phyloP scores from a whole-genome alignment of 2,329 filamentous ascomycete species.

The Aspergillus amoenus region DNA sequence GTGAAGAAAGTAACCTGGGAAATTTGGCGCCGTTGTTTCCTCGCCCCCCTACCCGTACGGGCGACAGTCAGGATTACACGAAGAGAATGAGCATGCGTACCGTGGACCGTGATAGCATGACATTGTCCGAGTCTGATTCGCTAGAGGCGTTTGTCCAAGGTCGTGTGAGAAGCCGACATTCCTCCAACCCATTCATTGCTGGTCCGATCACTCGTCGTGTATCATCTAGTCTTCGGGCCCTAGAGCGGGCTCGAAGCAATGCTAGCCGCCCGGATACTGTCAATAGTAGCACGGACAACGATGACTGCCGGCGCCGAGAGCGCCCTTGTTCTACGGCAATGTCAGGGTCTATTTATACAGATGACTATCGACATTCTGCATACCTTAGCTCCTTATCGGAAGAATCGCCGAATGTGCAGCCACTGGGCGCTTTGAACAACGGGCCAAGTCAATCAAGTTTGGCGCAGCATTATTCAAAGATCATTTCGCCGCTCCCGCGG shows the following conservation, averaged over 20 bases:
- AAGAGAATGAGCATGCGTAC: conserved; percentile 32
- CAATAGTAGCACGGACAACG: conserved; percentile 31
- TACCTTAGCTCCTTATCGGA: conserved; percentile 31
- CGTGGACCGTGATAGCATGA: conserved; percentile 31
- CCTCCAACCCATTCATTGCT: conserved; percentile 39
- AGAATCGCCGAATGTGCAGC: conserved; percentile 22
- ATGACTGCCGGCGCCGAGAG: conserved; percentile 33
- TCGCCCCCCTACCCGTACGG: conserved; percentile 30
- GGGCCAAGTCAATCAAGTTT: conserved; percentile 35
- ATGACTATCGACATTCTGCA: conserved; percentile 33
- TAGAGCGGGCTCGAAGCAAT: conserved; percentile 36
- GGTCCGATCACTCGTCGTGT: conserved; percentile 33
- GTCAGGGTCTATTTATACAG: conserved; percentile 37
- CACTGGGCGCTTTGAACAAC: conserved; percentile 20
- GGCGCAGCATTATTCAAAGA: conserved; percentile 38
- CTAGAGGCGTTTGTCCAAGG: conserved; percentile 41
- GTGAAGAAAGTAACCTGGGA: conserved; percentile 35
- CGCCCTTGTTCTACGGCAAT: conserved; percentile 35
- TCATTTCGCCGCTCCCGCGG: conserved; percentile 36
- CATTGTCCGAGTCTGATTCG: conserved; percentile 36
- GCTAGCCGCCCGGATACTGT: conserved; percentile 38
- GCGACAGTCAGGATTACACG: conserved; percentile 29
- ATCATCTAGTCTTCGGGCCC: conserved; percentile 33
- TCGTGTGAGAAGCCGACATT: conserved; percentile 39
- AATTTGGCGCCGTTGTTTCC: conserved; percentile 39